phyloP scores from a whole-genome alignment of 2,329 filamentous ascomycete species.

The Neopestalotiopsis sp. region DNA sequence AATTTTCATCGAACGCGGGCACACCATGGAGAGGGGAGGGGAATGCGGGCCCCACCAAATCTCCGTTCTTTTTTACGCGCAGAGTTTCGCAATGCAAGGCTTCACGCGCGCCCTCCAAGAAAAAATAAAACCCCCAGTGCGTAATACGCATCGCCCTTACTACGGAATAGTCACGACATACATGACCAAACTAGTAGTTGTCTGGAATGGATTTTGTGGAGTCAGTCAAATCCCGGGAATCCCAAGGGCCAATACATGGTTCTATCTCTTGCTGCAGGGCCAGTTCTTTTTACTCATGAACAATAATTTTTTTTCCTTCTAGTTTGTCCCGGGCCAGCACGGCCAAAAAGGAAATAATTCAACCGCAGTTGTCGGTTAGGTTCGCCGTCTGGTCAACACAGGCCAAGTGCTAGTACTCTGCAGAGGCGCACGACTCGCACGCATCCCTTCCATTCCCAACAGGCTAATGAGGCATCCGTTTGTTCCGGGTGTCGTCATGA shows the following conservation, averaged over 20 bases:
- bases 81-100: conserved; percentile 16
- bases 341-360: neutral
- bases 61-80: conserved; percentile 8
- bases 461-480: neutral
- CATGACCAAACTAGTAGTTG: neutral
- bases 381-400: neutral
- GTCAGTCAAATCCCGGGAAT: neutral
- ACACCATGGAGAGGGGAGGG: neutral
- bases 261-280: neutral
- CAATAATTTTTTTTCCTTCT: neutral
- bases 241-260: neutral
- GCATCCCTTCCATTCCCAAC: neutral
- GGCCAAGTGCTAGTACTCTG: neutral
- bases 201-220: neutral
- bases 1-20: neutral
- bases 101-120: neutral
- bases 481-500: conserved; percentile 1
- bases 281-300: neutral
- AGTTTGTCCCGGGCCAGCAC: neutral
- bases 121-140: no score
- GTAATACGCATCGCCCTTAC: neutral
- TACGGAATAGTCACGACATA: neutral
- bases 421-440: neutral
- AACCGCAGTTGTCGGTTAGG: neutral
- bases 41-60: conserved; percentile 11